phyloP scores from a whole-genome alignment of 2,329 filamentous ascomycete species.

The Exophiala oligosperma region DNA sequence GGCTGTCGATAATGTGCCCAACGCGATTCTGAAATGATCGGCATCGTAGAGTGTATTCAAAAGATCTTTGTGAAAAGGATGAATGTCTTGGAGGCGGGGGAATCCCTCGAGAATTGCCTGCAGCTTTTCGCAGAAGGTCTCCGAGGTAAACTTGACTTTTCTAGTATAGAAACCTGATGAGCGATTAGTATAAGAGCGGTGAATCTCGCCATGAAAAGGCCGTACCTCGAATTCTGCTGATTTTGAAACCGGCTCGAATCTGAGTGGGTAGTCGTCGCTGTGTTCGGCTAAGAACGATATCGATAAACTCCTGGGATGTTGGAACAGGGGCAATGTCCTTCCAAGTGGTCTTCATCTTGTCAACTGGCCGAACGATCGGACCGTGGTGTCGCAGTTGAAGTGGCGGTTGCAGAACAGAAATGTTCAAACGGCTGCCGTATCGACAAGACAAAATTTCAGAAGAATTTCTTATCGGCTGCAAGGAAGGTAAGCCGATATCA shows the following conservation, averaged over 20 bases:
- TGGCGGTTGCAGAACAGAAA: conserved; percentile 25
- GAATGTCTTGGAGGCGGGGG: conserved; percentile 88
- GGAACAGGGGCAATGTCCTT: conserved; percentile 81
- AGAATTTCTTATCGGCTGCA: conserved; percentile 2
- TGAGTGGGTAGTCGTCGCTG: conserved; percentile 92
- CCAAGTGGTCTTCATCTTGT: conserved; percentile 60
- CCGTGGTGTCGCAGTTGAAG: conserved; percentile 30
- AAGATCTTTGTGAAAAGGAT: conserved; percentile 87
- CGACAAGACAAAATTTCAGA: conserved; percentile 17
- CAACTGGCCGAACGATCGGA: background rate
- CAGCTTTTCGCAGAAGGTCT: conserved; percentile 95
- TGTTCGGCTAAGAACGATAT: conserved; percentile 92
- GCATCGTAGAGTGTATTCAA: conserved; percentile 99
- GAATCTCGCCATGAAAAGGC: conserved; percentile 4
- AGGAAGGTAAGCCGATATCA: conserved; percentile 2
- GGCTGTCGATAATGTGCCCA: conserved; percentile 92
- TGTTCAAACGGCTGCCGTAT: background rate
- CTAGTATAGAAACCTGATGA: conserved; percentile 81
- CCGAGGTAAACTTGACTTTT: conserved; percentile 97
- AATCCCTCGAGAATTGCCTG: conserved; percentile 88
- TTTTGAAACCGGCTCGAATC: conserved; percentile 94
- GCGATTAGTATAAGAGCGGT: conserved; percentile 30
- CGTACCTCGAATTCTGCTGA: conserved; percentile 77
- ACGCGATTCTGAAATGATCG: conserved; percentile 95
- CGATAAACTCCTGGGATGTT: conserved; percentile 91